phyloP scores from a whole-genome alignment of 352 stramenopile genomes.

The Globisporangium lucens region DNA sequence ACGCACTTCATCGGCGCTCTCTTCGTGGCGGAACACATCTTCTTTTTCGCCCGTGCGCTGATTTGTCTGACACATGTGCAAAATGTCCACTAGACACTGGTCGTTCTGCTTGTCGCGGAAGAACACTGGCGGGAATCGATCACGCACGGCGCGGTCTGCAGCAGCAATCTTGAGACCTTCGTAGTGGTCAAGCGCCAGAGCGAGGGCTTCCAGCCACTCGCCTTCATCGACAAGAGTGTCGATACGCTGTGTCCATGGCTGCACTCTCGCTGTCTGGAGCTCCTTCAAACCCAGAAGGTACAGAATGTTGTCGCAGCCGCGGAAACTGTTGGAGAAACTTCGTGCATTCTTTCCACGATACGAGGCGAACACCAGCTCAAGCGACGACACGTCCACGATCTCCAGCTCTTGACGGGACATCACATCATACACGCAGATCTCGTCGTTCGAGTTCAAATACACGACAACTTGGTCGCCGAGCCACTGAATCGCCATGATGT shows the following conservation, averaged over 20 bases:
- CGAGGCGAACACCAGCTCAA: constrained; percentile 93
- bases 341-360: constrained; percentile 82
- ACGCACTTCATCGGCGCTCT: constrained; percentile 78
- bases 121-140: constrained; percentile 86
- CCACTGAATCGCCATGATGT: constrained; percentile 94
- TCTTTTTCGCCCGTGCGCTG: constrained; percentile 85
- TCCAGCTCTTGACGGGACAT: constrained; percentile 95
- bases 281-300: constrained; percentile 93
- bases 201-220: constrained; percentile 96
- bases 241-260: constrained; percentile 92
- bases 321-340: constrained; percentile 88
- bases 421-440: constrained; percentile 96
- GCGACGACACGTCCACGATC: constrained; percentile 91
- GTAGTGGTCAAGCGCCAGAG: constrained; percentile 95
- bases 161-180: constrained; percentile 88
- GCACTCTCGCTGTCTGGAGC: constrained; percentile 87
- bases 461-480: constrained; percentile 94
- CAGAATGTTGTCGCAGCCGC: constrained; percentile 91
- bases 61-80: constrained; percentile 90
- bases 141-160: constrained; percentile 71
- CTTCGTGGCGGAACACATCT: constrained; percentile 83
- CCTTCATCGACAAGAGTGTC: constrained; percentile 93
- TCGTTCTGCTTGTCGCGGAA: constrained; percentile 88
- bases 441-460: constrained; percentile 93
- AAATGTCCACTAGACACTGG: constrained; percentile 85